Evolutionary conservation across 345 rosid genomes (phyloP).

Genomic region (Gossypium bickii): DNA sequence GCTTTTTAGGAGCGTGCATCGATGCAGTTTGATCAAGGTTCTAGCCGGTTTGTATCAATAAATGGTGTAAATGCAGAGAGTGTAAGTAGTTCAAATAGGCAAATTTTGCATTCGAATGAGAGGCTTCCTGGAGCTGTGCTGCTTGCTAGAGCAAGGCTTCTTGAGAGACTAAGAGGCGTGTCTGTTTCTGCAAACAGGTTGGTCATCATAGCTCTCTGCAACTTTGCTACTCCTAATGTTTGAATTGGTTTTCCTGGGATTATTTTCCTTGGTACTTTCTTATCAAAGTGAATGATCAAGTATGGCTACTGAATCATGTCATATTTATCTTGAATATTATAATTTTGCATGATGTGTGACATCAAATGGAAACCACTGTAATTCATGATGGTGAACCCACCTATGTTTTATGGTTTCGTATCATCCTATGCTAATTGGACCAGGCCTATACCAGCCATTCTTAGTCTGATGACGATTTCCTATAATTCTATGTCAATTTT

Average conservation of each 20-base stretch:
- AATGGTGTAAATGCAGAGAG: constrained; percentile 24
- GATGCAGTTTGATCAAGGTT: constrained; percentile 15
- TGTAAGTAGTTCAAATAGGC: constrained; percentile 15
- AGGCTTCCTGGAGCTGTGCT: constrained; percentile 93
- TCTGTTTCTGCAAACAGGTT: constrained; percentile 65
- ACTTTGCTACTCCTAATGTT: neutral
- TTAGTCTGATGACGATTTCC: neutral
- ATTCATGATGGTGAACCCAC: neutral
- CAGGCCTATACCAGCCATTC: neutral
- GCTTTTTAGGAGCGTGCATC: constrained; percentile 49
- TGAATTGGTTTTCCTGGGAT: neutral
- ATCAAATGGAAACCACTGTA: neutral
- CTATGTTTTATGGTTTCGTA: neutral
- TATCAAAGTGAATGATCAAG: neutral
- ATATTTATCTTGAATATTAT: neutral
- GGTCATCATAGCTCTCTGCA: constrained; percentile 4
- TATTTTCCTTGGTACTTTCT: neutral
- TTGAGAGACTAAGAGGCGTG: constrained; percentile 84
- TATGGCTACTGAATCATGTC: neutral
- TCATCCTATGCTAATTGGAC: neutral
- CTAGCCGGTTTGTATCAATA: constrained; percentile 19
- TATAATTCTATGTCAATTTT: neutral
- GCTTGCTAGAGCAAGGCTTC: constrained; percentile 89
- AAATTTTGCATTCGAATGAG: constrained; percentile 39
- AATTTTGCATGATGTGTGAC: neutral